Conservation (phyloP, 2,329 filamentous ascomycete species). For the Penicillium sp. region DNA sequence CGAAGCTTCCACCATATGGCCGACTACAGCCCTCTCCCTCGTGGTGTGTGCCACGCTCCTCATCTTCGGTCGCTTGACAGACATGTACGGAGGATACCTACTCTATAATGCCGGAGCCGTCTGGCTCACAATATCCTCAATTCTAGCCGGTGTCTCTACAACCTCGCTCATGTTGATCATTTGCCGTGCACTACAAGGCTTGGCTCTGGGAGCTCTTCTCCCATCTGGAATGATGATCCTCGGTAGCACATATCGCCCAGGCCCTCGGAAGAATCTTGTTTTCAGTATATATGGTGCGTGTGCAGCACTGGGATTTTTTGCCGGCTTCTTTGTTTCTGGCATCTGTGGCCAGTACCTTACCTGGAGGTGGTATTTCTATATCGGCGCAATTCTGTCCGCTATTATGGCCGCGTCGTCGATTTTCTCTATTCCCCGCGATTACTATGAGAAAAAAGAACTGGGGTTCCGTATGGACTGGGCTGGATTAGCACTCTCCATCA, state of each 20-base stretch:
- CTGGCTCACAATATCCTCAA: conserved; percentile 68
- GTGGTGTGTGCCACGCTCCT: conserved; percentile 51
- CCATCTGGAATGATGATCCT: conserved; percentile 68
- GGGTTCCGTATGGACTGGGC: conserved; percentile 60
- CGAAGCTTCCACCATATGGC: conserved; percentile 60
- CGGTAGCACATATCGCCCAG: conserved; percentile 65
- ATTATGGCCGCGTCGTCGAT: conserved; percentile 48
- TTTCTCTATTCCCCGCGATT: conserved; percentile 49
- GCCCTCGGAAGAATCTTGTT: conserved; percentile 67
- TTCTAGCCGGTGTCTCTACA: conserved; percentile 68
- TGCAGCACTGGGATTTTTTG: conserved; percentile 50
- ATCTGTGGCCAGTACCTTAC: conserved; percentile 54
- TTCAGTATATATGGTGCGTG: conserved; percentile 60
- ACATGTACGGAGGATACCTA: conserved; percentile 64
- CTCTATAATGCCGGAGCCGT: conserved; percentile 63
- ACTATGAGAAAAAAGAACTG: conserved; percentile 35
- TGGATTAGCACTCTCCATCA: conserved; percentile 65
- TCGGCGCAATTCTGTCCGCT: conserved; percentile 56
- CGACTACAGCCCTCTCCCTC: conserved; percentile 53
- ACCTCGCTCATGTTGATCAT: conserved; percentile 70
- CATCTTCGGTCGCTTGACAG: conserved; percentile 56
- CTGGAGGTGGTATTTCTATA: conserved; percentile 70
- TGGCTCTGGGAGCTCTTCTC: conserved; percentile 71
- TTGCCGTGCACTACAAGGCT: conserved; percentile 71
- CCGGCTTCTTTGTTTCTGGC: conserved; percentile 66